A percentile compares a stretch with the other conserved stretches of the same genome.
Conservation (phyloP, 148 eudicot genomes). For the Diospyros lotus region DNA sequence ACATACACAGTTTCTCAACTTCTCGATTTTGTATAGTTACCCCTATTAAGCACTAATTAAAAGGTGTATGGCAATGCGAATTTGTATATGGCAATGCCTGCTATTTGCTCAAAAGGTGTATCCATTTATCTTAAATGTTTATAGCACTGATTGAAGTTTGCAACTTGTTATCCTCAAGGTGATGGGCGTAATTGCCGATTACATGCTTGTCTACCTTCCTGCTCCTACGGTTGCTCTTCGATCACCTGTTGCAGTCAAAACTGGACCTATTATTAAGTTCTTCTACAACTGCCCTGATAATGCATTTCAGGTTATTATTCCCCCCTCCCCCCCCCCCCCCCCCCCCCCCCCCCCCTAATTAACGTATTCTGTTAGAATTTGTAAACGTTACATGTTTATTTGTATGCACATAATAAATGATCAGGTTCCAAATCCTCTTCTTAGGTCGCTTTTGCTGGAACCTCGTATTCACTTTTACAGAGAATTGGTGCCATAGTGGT, state of each 20-base stretch:
- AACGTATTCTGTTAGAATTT: neutral
- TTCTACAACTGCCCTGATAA: conserved; percentile 86
- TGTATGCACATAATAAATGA: neutral
- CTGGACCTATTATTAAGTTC: conserved; percentile 74
- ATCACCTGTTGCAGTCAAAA: conserved; percentile 50
- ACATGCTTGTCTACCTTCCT: conserved; percentile 98
- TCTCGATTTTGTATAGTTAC: no score
- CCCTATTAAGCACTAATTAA: no score
- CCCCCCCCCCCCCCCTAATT: neutral
- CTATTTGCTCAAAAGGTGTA: neutral
- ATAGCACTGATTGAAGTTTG: conserved; percentile 3
- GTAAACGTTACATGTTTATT: neutral
- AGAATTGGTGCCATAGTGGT: conserved; percentile 88
- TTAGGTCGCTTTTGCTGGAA: conserved; percentile 77
- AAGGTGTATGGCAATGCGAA: neutral
- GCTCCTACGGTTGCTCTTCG: conserved; percentile 92
- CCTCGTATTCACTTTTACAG: conserved; percentile 74
- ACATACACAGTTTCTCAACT: no score
- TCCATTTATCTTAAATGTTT: conserved; percentile 1
- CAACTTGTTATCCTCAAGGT: conserved; percentile 44
- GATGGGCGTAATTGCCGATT: conserved; percentile 95
- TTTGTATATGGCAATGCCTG: neutral
- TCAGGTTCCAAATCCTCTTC: conserved; percentile 13
- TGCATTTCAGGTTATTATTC: conserved; percentile 73
- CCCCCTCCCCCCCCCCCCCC: neutral